Conservation (phyloP, 495 filamentous ascomycete species). For the Talaromyces ruber region DNA sequence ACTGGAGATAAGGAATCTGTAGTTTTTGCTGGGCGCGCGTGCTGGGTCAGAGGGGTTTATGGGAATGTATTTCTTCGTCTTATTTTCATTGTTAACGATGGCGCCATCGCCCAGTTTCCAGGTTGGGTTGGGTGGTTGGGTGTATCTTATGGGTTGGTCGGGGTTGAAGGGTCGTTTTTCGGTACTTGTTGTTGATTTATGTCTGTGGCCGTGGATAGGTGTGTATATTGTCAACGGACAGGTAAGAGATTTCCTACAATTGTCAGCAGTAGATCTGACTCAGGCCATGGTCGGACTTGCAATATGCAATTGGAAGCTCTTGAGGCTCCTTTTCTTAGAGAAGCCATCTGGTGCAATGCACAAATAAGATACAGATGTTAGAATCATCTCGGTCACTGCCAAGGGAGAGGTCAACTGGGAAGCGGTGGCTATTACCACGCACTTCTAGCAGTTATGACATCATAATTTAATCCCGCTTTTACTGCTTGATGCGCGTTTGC, state of each 20-base stretch:
- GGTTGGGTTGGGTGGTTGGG: conserved; percentile 60
- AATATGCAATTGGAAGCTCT: not conserved
- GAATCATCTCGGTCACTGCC: no score
- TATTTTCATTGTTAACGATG: conserved; percentile 48
- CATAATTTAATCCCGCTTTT: not conserved
- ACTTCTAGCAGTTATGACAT: not conserved
- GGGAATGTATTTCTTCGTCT: conserved; percentile 56
- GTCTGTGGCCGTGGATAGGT: not conserved
- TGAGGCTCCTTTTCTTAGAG: not conserved
- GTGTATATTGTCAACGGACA: not conserved
- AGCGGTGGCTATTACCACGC: not conserved
- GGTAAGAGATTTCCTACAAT: not conserved
- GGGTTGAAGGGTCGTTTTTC: conserved; percentile 55
- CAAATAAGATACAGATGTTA: not conserved
- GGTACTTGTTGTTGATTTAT: conserved; percentile 18
- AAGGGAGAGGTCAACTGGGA: no score
- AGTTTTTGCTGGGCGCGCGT: conserved; percentile 64
- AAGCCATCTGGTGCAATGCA: not conserved
- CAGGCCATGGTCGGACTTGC: not conserved
- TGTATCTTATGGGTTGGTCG: conserved; percentile 46
- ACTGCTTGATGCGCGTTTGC: not conserved
- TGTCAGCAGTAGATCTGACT: not conserved
- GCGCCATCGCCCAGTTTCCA: conserved; percentile 77
- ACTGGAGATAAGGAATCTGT: conserved; percentile 84
- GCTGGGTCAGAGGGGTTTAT: conserved; percentile 76